Conservation (phyloP, 2,329 filamentous ascomycete genomes). For the Tetracladium maxilliforme region DNA sequence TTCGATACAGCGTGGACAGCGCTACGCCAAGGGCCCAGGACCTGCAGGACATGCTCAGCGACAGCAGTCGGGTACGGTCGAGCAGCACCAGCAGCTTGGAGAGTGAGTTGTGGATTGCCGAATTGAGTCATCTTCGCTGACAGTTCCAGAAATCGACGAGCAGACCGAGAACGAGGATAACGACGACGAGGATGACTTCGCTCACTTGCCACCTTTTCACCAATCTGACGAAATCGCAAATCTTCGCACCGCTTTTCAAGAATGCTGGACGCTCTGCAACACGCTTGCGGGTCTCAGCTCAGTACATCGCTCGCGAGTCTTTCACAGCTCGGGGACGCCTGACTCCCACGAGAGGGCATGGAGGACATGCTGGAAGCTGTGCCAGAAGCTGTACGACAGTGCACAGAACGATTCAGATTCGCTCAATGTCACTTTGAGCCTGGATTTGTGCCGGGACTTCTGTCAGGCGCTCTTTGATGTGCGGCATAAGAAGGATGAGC, state of each 20-base stretch:
- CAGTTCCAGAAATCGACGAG: slow-evolving; percentile 17
- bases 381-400: slow-evolving; percentile 75
- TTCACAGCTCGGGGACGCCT: slow-evolving; percentile 58
- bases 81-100: slow-evolving; percentile 64
- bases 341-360: slow-evolving; percentile 78
- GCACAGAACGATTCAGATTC: slow-evolving; percentile 55
- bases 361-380: slow-evolving; percentile 89
- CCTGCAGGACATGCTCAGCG: too few species aligned
- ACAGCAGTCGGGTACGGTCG: slow-evolving; percentile 49
- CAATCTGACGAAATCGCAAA: slow-evolving; percentile 44
- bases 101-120: slow-evolving; percentile 32
- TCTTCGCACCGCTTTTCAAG: slow-evolving; percentile 62
- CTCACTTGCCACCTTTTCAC: slow-evolving; percentile 13
- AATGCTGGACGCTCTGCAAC: slow-evolving; percentile 92
- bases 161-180: slow-evolving; percentile 33
- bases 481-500: slow-evolving; percentile 61
- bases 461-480: slow-evolving; percentile 86
- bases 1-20: slow-evolving; percentile 49
- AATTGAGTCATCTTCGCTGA: slow-evolving; percentile 5
- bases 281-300: slow-evolving; percentile 76
- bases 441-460: slow-evolving; percentile 84
- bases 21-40: slow-evolving; percentile 76
- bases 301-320: slow-evolving; percentile 66
- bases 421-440: slow-evolving; percentile 56
- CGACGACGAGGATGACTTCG: slow-evolving; percentile 30